Conservation (phyloP, 192 early-diverging fungal genomes). For the Borealophlyctis nickersoniae region DNA sequence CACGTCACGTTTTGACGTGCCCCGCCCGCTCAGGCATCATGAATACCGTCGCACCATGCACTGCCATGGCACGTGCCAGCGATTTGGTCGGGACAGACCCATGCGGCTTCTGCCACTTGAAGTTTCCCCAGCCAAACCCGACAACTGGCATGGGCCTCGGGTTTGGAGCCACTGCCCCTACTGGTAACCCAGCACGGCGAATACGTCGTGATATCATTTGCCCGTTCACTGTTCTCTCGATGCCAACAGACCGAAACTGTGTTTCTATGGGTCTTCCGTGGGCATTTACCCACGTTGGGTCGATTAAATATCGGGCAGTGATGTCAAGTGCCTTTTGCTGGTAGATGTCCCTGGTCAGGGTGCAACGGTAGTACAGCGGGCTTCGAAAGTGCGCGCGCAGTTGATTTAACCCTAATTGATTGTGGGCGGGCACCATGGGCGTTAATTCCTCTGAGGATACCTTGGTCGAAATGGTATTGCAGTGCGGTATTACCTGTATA, state of each 20-base stretch:
- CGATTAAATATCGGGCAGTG: too few species aligned
- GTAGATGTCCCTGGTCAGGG: not conserved
- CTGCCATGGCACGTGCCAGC: not conserved
- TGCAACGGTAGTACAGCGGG: not conserved
- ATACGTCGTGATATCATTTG: too few species aligned
- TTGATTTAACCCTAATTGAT: too few species aligned
- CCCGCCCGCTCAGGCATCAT: constrained; percentile 5
- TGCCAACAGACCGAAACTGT: too few species aligned
- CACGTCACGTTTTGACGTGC: not conserved
- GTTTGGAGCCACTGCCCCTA: not conserved
- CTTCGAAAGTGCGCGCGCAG: not conserved
- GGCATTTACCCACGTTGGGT: too few species aligned
- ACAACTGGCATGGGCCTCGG: not conserved
- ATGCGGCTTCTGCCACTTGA: not conserved
- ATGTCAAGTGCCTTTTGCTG: not conserved
- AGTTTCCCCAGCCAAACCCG: constrained; percentile 2
- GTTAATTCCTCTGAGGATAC: too few species aligned
- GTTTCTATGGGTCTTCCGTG: too few species aligned
- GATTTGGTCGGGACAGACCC: constrained; percentile 5
- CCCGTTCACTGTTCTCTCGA: too few species aligned
- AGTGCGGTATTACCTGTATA: too few species aligned
- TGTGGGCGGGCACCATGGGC: too few species aligned
- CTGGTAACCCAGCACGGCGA: too few species aligned
- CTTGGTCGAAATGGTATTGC: too few species aligned
- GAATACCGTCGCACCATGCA: constrained; percentile 2